Evolutionary conservation across 2,329 filamentous ascomycete genomes (phyloP), one percentile per base, ranked within the genome.

Genomic region (Fusarium sp.): DNA sequence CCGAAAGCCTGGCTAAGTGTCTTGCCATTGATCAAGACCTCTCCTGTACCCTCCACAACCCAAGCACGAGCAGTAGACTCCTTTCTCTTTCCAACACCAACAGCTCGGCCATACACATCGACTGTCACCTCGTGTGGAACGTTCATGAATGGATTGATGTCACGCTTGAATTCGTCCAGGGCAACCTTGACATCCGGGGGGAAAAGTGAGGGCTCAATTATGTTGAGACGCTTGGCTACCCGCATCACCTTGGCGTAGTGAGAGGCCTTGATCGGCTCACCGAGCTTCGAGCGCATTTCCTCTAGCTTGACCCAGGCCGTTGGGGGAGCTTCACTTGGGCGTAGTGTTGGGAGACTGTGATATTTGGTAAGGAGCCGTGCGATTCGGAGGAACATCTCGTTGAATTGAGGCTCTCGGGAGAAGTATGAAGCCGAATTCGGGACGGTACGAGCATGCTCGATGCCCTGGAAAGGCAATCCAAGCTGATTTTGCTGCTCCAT

Each of bases 341-440:
- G 80, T 13, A 94, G 82, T 5, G 84, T 87, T 8, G 96, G 96
- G 15, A 98, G 86, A 26, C 89, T 85, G 58, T 89, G 86, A 78
- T 96, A 91, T 79, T 89, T 91, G 54, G 89, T 88, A 58, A 92
- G 82, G 24, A 98, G 86, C 13, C 87, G 85, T 73, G 93, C 88
- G 47, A 99, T 85, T 45, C 85, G 83, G 70, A 98, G 87, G 73
- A 92, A 88, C 75, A 92, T 88, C 81, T 99, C 96, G 80, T 91
- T 96, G 84, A 97, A 98, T 56, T 87, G 85, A 3, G 94, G 92
- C 65, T 91, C 91, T 53, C 91, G 91, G 53, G 94, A 94, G 84
- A 98, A 99, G 82, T 99, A 99, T n/a, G 95, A 96, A 4, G 93
- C 91, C 36, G 94, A 97, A 26, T 87, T 86, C 21, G 96, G 96